Base-by-base conservation (phyloP, 345 rosid genomes). In the Populus davidiana region DNA sequence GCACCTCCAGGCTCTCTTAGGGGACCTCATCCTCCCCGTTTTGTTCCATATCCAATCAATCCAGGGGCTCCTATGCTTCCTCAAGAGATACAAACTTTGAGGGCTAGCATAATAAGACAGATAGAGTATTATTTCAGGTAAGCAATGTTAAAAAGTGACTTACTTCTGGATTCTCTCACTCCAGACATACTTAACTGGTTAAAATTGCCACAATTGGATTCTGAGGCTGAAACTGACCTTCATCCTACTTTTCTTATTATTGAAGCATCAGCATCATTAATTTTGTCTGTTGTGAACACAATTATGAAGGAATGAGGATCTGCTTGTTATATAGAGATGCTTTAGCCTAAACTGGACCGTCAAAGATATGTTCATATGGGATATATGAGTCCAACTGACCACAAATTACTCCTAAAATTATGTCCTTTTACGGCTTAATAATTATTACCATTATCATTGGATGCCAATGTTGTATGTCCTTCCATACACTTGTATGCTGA, bases 111-210 rank as follows among this genome's bases (percentile, higher is more conserved):
- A 77, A 72, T 86, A 11, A 88, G 84, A 80, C 99, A 96, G 78
- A 87, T 96, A 73, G 97, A 96, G 78, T 93, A 96, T 75, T 96
- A 96, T 88, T 96, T 96, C 92, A 90, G 99, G 99, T 90, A 78
- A 79, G 85, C 27, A 23, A 56, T 80, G 8, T 66, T 18, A 8
- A 31, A 41, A 23, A 12, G 59, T 13, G 17, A 44, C 11, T 69
- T 1, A 9, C 49, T 25, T 21, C 10, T 70, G 39, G 59, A n/a
- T 43, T 49, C 43, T 52, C 56, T 31, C n/a, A 18, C 56, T 36
- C 43, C 14, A 36, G 21, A 41, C 43, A 43, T 16, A 14, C 64
- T 21, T 20, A 47, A 23, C 29, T 20, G 33, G 49, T n/a, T 79
- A 66, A 79, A 79, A 73, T 14, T 66, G 67, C 36, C 14, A 6